A percentile compares a stretch with the other conserved stretches of the same genome.
These are phyloP conservation scores for Scleroderma citrinum DNA, from an alignment of 768 basidiomycete species.

Conservation along the genomic window DNA sequence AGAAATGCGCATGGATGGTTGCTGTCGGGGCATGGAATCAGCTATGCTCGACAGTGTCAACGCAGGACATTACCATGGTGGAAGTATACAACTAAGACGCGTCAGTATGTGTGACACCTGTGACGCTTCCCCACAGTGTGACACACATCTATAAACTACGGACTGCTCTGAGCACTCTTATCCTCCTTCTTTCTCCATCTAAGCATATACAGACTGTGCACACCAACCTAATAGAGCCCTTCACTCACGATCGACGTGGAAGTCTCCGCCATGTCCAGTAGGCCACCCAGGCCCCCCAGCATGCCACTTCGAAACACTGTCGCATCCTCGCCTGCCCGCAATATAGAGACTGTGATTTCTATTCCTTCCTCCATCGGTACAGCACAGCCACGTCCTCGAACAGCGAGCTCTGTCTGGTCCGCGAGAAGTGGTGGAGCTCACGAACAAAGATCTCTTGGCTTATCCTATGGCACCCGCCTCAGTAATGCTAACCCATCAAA, in stretches of 20 bases:
- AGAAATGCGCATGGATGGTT: constrained; percentile 56
- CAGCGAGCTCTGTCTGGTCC: constrained; percentile 28
- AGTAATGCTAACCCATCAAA: constrained; percentile 27
- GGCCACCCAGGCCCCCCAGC: constrained; percentile 58
- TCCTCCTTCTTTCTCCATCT: neutral
- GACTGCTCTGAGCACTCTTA: neutral
- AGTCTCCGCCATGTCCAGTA: constrained; percentile 34
- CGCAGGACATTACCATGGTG: constrained; percentile 16
- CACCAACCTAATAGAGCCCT: neutral
- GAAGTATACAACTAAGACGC: constrained; percentile 14
- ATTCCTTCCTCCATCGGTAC: constrained; percentile 44
- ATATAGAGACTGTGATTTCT: constrained; percentile 62
- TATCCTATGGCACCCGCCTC: constrained; percentile 35
- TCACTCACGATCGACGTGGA: neutral
- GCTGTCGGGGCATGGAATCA: constrained; percentile 21
- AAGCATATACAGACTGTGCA: neutral
- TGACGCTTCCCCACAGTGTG: constrained; percentile 21
- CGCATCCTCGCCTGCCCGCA: constrained; percentile 44
- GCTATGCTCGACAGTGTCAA: neutral
- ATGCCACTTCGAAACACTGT: constrained; percentile 53
- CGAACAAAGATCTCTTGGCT: constrained; percentile 34
- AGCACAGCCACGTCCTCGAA: constrained; percentile 36
- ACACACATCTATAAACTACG: constrained; percentile 3
- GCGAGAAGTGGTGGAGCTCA: constrained; percentile 25
- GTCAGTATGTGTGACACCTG: constrained; percentile 20